phyloP scores from a whole-genome alignment of 108 stramenopile species.

The Cyclotella kingstonii region DNA sequence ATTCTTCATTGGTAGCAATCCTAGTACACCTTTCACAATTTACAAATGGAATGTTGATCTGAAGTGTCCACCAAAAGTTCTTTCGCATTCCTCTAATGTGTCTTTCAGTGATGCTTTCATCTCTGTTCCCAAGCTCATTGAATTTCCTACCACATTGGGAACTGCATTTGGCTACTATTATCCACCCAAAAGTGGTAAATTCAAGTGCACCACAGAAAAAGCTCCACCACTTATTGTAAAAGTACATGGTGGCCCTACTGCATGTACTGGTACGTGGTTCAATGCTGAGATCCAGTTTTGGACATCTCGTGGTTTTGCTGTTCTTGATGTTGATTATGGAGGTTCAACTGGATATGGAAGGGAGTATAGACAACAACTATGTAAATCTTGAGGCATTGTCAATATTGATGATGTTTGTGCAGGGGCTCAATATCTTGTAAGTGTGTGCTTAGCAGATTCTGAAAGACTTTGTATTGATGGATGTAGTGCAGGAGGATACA shows the following conservation, averaged over 20 bases:
- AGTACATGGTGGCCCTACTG: constrained; percentile 82
- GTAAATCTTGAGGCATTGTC: constrained; percentile 68
- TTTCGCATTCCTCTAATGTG: constrained; percentile 51
- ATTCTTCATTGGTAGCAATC: constrained; percentile 67
- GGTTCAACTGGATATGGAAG: constrained; percentile 80
- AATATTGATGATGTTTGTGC: constrained; percentile 80
- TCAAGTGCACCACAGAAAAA: constrained; percentile 30
- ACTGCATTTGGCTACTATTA: constrained; percentile 72
- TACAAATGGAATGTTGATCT: constrained; percentile 56
- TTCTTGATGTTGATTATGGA: constrained; percentile 85
- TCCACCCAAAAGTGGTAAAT: constrained; percentile 56
- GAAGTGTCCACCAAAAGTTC: constrained; percentile 23
- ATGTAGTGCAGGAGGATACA: constrained; percentile 83
- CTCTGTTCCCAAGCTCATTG: constrained; percentile 54
- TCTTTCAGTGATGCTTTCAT: constrained; percentile 48
- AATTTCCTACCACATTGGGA: constrained; percentile 60
- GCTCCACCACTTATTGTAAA: constrained; percentile 79
- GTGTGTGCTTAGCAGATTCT: constrained; percentile 57
- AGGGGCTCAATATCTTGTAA: constrained; percentile 63
- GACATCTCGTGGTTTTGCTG: constrained; percentile 81
- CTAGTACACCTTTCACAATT: constrained; percentile 49
- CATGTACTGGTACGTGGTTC: constrained; percentile 65
- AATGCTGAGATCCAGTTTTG: constrained; percentile 75
- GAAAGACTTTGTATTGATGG: constrained; percentile 80
- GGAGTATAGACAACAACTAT: constrained; percentile 65